Base-by-base conservation (phyloP, 176 grass and related monocot genomes). In the Leersia perrieri region DNA sequence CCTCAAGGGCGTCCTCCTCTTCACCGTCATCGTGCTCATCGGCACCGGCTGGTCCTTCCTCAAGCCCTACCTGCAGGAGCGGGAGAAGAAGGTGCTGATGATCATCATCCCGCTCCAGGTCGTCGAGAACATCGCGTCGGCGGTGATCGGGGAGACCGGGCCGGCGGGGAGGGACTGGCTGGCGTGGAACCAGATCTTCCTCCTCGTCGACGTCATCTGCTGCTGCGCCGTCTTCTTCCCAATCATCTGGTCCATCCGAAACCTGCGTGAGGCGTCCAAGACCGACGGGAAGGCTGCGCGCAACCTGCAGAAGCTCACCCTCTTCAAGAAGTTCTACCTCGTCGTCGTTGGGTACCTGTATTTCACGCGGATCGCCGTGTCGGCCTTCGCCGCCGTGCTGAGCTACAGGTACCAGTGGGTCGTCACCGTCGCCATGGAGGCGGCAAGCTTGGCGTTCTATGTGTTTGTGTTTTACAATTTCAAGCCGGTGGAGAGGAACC, bases 11-110 rank as follows among this genome's bases (percentile, higher is more conserved):
- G 60, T 93, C 34, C 78, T 90, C 0, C 88, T 93, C 63, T 90
- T 94, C 79, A 90, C 91, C 7, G 75, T 94, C 55, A 88, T 90
- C 60, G 85, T 90, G 3, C 91, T 94, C 82, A 77, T 94, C 49
- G 91, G 91, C 85, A 94, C 91, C 42, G 88, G 91, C 22, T 94
- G 91, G 88, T 94, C 91, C 33, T 94, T 90, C 85, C 7, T 90
- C 2, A 90, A 94, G 65, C 91, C 91, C 0, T 94, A 86, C 36
- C 85, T 93, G 36, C 91, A 93, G 91, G 91, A 93, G 18, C 85
- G 82, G 0, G 88, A 90, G 76, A 93, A 90, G 88, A 88, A 88
- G 69, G 85, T 93, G 49, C 64, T 93, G 5, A 90, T 88, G 85
- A 83, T 90, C 78, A 73, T 88, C 7, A 88, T 93, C 18, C 85